Conservation (phyloP, 331 rosid species). For the Quercus phellos region DNA sequence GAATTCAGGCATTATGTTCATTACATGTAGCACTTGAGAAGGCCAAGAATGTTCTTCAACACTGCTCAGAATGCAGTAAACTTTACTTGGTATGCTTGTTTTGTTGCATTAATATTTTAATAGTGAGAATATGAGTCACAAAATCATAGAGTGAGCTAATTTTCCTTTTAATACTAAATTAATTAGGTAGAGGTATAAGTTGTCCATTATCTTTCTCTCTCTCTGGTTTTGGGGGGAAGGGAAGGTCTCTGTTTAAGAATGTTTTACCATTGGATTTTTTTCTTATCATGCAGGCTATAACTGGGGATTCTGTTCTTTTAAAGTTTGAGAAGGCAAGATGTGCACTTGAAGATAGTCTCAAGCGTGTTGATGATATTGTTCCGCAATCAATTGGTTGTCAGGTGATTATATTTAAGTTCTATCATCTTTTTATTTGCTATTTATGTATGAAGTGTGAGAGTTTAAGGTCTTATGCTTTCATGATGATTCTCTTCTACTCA, state of each 20-base stretch:
- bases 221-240: conserved; percentile 3
- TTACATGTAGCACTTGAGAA: conserved; percentile 88
- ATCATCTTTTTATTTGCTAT: background rate
- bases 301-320: conserved; percentile 77
- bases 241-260: conserved; percentile 1
- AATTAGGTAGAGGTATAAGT: background rate
- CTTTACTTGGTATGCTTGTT: conserved; percentile 71
- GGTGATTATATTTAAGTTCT: conserved; percentile 38
- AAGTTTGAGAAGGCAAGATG: conserved; percentile 73
- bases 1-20: conserved; percentile 90
- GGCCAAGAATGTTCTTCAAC: conserved; percentile 80
- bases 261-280: conserved; percentile 20
- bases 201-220: background rate
- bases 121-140: background rate
- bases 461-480: background rate
- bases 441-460: too few relatives aligned
- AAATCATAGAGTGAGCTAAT: background rate
- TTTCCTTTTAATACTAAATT: background rate
- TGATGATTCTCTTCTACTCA: background rate
- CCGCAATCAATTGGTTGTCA: conserved; percentile 69
- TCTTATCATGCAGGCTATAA: conserved; percentile 63
- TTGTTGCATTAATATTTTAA: conserved; percentile 9
- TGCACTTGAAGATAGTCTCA: conserved; percentile 70
- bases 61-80: conserved; percentile 87
- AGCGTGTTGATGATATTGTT: conserved; percentile 80